Conservation (phyloP, 768 basidiomycete species). For the Termitomyces sp. region DNA sequence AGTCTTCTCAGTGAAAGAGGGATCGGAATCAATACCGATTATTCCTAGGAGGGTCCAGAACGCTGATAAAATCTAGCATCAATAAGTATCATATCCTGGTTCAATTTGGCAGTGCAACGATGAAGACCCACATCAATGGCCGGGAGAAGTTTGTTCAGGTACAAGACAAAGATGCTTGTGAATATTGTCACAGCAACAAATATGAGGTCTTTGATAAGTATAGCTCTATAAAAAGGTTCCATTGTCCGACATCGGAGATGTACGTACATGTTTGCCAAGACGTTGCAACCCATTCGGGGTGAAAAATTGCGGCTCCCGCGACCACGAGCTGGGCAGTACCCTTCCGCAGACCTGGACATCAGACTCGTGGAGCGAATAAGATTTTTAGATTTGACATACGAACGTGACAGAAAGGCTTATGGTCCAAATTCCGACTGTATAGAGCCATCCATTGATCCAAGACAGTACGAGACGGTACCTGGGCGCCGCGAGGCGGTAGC, state of each 20-base stretch:
- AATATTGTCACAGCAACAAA: constrained; percentile 53
- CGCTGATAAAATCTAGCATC: constrained; percentile 49
- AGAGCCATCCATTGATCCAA: constrained; percentile 72
- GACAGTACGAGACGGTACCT: constrained; percentile 49
- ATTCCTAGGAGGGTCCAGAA: constrained; percentile 63
- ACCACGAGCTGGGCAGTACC: constrained; percentile 49
- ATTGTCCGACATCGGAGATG: not conserved
- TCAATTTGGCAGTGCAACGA: not conserved
- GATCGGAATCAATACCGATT: constrained; percentile 33
- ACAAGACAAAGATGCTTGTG: constrained; percentile 51
- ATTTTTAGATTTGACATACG: constrained; percentile 28
- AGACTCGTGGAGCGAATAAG: not conserved
- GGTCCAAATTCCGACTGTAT: constrained; percentile 68
- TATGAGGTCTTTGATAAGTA: constrained; percentile 40
- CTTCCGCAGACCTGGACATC: not conserved
- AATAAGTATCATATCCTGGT: not conserved
- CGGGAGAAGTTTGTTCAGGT: constrained; percentile 52
- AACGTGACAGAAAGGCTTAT: constrained; percentile 66
- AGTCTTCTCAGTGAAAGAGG: not conserved
- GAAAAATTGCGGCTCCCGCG: constrained; percentile 56
- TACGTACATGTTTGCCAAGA: constrained; percentile 59
- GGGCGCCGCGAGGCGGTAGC: constrained; percentile 56
- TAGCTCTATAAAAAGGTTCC: not conserved
- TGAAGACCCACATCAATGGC: constrained; percentile 41
- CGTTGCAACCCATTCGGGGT: constrained; percentile 55